These are phyloP conservation scores for Curvularia verruculosa DNA, from an alignment of 2,329 filamentous ascomycete species.

Conservation along the genomic window DNA sequence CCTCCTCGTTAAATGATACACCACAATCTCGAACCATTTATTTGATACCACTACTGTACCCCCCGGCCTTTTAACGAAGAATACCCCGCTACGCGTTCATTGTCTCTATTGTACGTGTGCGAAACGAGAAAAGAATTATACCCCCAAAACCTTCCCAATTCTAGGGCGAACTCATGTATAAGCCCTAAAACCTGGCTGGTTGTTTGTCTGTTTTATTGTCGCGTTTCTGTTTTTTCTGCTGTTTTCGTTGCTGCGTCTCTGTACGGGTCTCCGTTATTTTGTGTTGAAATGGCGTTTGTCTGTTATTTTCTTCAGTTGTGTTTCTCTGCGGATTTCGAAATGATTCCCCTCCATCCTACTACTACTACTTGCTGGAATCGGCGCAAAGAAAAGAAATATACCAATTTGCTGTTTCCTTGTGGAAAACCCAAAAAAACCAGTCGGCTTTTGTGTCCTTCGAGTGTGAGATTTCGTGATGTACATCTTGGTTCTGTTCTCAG, in stretches of 20 bases:
- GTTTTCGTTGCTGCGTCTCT: too few relatives aligned
- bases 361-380: neutral
- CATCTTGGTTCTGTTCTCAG: neutral
- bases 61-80: constrained; percentile 44
- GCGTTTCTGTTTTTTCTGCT: too few relatives aligned
- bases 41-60: constrained; percentile 40
- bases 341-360: constrained; percentile 7
- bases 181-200: constrained; percentile 29
- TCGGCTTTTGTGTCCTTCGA: neutral
- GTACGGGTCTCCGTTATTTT: neutral
- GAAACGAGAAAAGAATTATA: constrained; percentile 51
- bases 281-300: neutral
- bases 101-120: constrained; percentile 37
- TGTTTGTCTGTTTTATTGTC: constrained; percentile 21
- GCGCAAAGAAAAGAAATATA: constrained; percentile 13
- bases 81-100: constrained; percentile 42
- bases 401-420: constrained; percentile 7
- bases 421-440: neutral
- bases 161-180: constrained; percentile 42
- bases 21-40: constrained; percentile 35
- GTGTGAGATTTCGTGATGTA: neutral
- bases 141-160: constrained; percentile 39
- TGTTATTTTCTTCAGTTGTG: neutral
- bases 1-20: constrained; percentile 76
- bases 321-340: constrained; percentile 1